Conservation (phyloP, 352 stramenopile genomes). For the Phytophthora uliginosa region DNA sequence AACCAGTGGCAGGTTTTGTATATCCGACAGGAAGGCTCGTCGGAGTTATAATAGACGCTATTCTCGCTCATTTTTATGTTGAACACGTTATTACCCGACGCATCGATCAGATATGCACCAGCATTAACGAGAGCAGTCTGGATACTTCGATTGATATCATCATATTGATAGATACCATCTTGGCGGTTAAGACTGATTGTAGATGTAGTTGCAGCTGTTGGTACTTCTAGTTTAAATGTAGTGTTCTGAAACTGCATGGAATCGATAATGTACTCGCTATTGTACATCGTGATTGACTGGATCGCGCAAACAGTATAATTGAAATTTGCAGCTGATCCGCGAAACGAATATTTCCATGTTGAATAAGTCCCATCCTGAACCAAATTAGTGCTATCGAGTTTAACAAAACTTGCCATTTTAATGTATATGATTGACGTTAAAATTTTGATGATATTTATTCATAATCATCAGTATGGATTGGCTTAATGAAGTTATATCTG, state of each 20-base stretch:
- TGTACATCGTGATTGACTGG: conserved; percentile 16
- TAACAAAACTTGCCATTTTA: conserved; percentile 4
- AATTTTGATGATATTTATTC: too few species aligned
- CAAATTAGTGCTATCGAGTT: conserved; percentile 18
- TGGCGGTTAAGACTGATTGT: not conserved
- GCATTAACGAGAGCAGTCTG: conserved; percentile 16
- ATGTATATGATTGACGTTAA: too few species aligned
- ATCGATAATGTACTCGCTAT: conserved; percentile 18
- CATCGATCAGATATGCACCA: conserved; percentile 13
- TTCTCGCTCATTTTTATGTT: conserved; percentile 23
- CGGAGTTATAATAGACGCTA: conserved; percentile 15
- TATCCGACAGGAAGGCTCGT: not conserved
- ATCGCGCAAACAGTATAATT: not conserved
- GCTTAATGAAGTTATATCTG: too few species aligned
- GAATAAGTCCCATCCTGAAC: conserved; percentile 5
- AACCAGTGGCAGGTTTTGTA: conserved; percentile 5
- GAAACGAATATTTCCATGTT: conserved; percentile 7
- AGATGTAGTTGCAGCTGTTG: conserved; percentile 10
- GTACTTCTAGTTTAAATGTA: conserved; percentile 16
- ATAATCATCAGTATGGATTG: too few species aligned
- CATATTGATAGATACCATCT: conserved; percentile 18
- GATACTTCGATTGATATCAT: conserved; percentile 16
- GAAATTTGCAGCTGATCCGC: not conserved
- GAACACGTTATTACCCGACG: conserved; percentile 11
- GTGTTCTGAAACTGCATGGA: conserved; percentile 2